Base-by-base conservation (phyloP, 108 stramenopile genomes). In the Cyclostephanos invisitatus region DNA sequence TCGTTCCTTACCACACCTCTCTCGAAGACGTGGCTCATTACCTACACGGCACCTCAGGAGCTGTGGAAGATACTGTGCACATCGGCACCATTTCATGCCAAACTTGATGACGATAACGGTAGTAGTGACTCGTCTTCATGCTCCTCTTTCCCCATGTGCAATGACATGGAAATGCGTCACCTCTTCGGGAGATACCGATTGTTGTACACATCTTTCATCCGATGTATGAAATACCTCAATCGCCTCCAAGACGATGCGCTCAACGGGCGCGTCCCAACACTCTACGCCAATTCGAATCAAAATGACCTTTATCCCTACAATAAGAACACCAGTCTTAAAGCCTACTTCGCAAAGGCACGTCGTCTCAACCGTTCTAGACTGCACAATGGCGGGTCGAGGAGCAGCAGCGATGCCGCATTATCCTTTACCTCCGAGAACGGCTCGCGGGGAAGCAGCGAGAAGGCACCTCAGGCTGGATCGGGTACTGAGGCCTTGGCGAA, bases 61-160 rank as follows among this genome's bases (percentile, higher is more conserved):
- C 61, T 94, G 7, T 94, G 93, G 93, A 83, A 89, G 61, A 82
- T 88, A 15, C 62, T 94, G 27, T 94, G 93, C 76, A 73, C 87
- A 6, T 74, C 82, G 22, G 84, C 87, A 50, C 93, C 93, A 9
- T 94, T 94, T 80, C 87, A 87, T 72, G 90, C 90, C 21, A 85
- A 85, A n/a, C 72, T 91, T 2, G 67, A 80, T 25, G 82, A 82
- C 35, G 62, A 56, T 27, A 68, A 46, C 1, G 42, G 58, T 54
- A 64, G 74, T 15, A 73, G 58, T 22, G 67, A 61, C 42, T 67
- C 69, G 17, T 36, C 40, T 10, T 67, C 66, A 36, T 62, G 60
- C 12, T 57, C 60, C 25, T 75, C 83, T 29, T 71, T 72, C 20
- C 77, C 82, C 12, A 46, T 80, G 8, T 72, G 70, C 62, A 72